phyloP scores from a whole-genome alignment of 257 asterid species.

The Primulina eburnea region DNA sequence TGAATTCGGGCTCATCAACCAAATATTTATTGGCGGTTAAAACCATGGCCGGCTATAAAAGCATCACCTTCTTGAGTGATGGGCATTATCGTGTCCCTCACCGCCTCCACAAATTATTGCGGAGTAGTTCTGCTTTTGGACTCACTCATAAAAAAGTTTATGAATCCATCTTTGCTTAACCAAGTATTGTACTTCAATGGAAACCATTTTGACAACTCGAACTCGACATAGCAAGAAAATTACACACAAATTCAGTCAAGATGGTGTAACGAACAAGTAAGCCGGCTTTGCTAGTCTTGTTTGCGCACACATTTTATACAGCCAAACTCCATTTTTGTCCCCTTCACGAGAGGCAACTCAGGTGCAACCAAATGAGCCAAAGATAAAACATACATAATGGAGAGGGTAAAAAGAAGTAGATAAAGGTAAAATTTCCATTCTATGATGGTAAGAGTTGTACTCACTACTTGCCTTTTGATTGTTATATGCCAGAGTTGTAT shows the following conservation, averaged over 20 bases:
- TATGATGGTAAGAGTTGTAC: constrained; percentile 32
- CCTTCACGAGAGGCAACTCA: not conserved
- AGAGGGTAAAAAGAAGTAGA: not conserved
- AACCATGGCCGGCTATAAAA: too few species aligned
- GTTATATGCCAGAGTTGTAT: constrained; percentile 44
- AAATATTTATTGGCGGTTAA: too few species aligned
- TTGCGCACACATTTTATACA: not conserved
- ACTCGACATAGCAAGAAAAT: not conserved
- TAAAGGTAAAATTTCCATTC: constrained; percentile 22
- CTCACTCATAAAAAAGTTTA: too few species aligned
- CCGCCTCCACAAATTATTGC: too few species aligned
- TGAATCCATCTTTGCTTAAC: too few species aligned
- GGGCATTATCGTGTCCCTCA: too few species aligned
- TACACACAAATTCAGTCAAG: not conserved
- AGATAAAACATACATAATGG: constrained; percentile 15
- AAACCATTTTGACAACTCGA: not conserved
- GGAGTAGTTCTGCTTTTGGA: too few species aligned
- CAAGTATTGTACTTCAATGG: too few species aligned
- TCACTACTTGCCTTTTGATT: constrained; percentile 40
- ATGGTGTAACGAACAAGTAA: too few species aligned
- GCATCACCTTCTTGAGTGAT: too few species aligned
- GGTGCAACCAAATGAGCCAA: constrained; percentile 7
- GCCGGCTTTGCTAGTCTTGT: not conserved
- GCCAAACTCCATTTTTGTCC: not conserved
- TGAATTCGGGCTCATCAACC: too few species aligned